Evolutionary conservation across 2,329 filamentous ascomycete genomes (phyloP), one percentile per base, ranked within the genome.

Genomic region (Fusarium sp.): DNA sequence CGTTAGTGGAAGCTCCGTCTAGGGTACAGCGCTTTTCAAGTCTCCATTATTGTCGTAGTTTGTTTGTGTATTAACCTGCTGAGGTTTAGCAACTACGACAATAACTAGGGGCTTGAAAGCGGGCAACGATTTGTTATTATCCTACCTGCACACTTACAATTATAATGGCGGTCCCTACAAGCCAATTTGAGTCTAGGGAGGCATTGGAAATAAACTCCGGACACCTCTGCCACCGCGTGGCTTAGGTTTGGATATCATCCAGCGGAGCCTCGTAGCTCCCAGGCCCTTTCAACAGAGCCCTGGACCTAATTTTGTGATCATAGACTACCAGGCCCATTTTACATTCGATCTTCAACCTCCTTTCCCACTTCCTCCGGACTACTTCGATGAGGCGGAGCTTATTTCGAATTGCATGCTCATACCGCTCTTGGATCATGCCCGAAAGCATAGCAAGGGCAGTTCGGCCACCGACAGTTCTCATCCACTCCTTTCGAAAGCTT

Each of bases 71-170:
- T 52, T 20, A 15, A 33, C 40, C 40, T 60, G n/a, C 14, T 22
- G 57, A 15, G 61, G 61, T 60, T 59, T 35, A 64, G 52, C 49
- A 55, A 22, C 17, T 19, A 48, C 52, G 35, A 41, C 14, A 24
- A 6, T 6, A 41, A 35, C 30, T 28, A 19, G 37, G 41, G 52
- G 61, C 41, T 65, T 64, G 61, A 64, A 64, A 64, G 39, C 33
- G 13, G 20, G 9, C 6, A n/a, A 33, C 22, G 9, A 17, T 45
- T 33, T n/a, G 35, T n/a, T 37, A n/a, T 37, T 37, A 9, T 37
- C 17, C 32, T 35, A 37, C 19, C 40, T 17, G 19, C 17, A 17
- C 32, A 46, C 43, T 46, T 40, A 22, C 33, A 47, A 22, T 46
- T 13, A 35, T 19, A 51, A 56, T 26, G 26, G 9, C 17, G 11